Base-by-base conservation (phyloP, 192 early-diverging fungal species). In the Globomyces pollinis-pini region DNA sequence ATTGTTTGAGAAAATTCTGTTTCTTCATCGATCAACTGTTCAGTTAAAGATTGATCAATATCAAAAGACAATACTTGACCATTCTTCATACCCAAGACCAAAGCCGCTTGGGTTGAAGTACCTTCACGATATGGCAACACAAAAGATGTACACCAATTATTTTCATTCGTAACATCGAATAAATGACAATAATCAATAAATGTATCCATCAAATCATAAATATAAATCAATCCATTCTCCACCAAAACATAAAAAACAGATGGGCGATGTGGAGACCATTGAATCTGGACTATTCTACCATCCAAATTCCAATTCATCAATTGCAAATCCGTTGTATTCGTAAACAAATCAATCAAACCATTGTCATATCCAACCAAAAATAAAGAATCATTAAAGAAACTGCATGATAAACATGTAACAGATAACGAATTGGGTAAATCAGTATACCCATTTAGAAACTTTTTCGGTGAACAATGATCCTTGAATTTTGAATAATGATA, bases 231-330 rank as follows among this genome's bases (percentile, higher is more conserved):
- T 13, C 57, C 55, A 12, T 41, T 38, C 16, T 13, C 55, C 32
- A 76, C 71, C 23, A 79, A 63, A 2, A 55, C 73, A 42, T 55
- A 71, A 50, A 79, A 79, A 24, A 76, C 65, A 4, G 65, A 50
- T 2, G 71, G 70, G 3, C 77, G 70, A 35, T 79, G 77, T 7
- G 62, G 59, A 3, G 73, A 76, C 77, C 77, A 79, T 16, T 24
- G 9, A 6, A 76, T 44, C 12, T 41, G 20, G 15, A 15, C 18
- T 0, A 69, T 61, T 1, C 54, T 20, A 23, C n/a, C n/a, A 12
- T 50, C 50, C 2, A 53, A 15, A n/a, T 61, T 43, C 74, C 74
- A 76, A 0, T 56, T 56, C 41, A 64, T 50, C 13, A 67, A n/a
- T 2, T 69, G 47, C 4, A 35, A 13, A 15, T 28, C 38, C 5